Evolutionary conservation across 345 rosid species (phyloP), one percentile per base, ranked within the genome.

Genomic region (Ceriops zippeliana): DNA sequence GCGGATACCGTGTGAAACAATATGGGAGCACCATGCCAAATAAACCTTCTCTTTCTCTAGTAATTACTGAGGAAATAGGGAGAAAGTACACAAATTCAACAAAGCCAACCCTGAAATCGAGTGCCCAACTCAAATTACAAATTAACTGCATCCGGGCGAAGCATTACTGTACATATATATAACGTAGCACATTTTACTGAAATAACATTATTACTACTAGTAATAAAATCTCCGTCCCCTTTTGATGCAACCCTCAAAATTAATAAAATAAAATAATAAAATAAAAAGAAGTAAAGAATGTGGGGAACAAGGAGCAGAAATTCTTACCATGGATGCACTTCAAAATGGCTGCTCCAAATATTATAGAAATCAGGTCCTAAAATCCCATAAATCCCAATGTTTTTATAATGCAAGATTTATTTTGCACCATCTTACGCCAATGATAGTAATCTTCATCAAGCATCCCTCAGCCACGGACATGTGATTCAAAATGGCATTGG

Each of bases 341-440:
- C 13, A 28, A 19, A 61, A 26, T 62, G 68, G 46, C 37, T 22
- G 35, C 42, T 53, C 31, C 27, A 34, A 70, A 61, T 26, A 26
- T 26, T 30, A n/a, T 42, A 26, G 5, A 37, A n/a, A 3, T 20
- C 4, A 27, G 57, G 16, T 54, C 30, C 21, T 9, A 7, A 17
- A 31, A 21, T 31, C 9, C 15, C 54, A 62, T n/a, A 37, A 38
- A 0, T 11, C 13, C 27, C 42, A 17, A 52, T 4, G 6, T 52
- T 56, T 37, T 57, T 32, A 1, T 21, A 46, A 61, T 61, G 63
- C 54, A 57, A 2, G 30, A 19, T 64, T 63, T 4, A 58, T 71
- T 46, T 46, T 26, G 46, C 60, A 32, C 37, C 65, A 34, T 49
- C 75, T 49, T 32, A 22, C 58, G 47, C 63, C 47, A 59, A 70